Evolutionary conservation across 306 rosid species (phyloP), one percentile per base, ranked within the genome.

Genomic region (Casuarina cunninghamiana): DNA sequence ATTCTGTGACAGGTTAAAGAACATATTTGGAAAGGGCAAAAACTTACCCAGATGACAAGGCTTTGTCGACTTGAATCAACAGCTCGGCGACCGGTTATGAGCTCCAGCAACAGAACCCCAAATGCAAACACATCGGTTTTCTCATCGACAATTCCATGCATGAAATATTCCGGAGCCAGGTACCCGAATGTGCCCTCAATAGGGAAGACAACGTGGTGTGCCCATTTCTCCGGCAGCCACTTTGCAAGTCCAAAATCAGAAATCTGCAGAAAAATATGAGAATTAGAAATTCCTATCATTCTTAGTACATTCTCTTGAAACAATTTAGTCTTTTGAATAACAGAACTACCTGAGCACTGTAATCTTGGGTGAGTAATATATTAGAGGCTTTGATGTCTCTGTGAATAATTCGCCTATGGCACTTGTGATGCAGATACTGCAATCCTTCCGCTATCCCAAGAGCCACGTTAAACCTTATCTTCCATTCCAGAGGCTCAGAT

Each of bases 101-200:
- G 86, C 87, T 96, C 99, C 43, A 96, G 83, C 53, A 96, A 82
- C 77, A 96, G 70, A 74, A 96, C 99, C n/a, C 99, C 99, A 49
- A 66, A 91, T 0, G 99, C 96, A 43, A 96, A 96, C 4, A 96
- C 96, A 67, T 96, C 99, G 2, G 93, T 93, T 87, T 89, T 96
- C 87, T 96, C 98, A 19, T 96, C 97, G 38, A 91, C 91, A 76
- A 96, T 54, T 77, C 99, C 99, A 70, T 93, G 99, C 98, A 96
- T 96, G 43, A 96, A 96, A 69, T 93, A 96, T 82, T 96, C 99
- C 5, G 99, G 99, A 77, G 99, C 90, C 83, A 96, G 76, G 81
- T 96, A 96, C 72, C 99, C 99, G 44, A 96, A 96, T 83, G 99
- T 96, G 78, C 99, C 99, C 84, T 96, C 99, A 57, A 96, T 91